A percentile compares a stretch with the other conserved stretches of the same genome.
Evolutionary conservation across 345 rosid genomes (phyloP).

Genomic region (Euphorbia pulcherrima): DNA sequence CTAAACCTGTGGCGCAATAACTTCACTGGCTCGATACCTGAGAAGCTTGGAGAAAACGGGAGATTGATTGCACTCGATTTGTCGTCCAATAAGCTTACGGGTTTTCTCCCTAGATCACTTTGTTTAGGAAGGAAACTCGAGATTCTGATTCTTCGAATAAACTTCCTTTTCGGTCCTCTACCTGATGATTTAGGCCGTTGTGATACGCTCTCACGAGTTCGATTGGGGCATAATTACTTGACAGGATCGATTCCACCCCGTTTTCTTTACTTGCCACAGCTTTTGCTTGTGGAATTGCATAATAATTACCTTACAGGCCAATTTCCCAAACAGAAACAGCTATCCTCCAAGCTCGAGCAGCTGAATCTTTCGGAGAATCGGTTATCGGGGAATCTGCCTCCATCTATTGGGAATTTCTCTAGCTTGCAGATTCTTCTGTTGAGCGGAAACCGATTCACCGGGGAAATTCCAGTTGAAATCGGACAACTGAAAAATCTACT

Average conservation of each 20-base stretch:
- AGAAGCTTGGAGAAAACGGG: slow-evolving; percentile 49
- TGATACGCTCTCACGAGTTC: slow-evolving; percentile 42
- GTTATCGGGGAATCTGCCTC: slow-evolving; percentile 47
- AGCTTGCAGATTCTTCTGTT: slow-evolving; percentile 47
- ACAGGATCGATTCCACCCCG: slow-evolving; percentile 57
- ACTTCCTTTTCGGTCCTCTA: slow-evolving; percentile 62
- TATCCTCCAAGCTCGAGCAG: slow-evolving; percentile 42
- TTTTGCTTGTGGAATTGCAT: slow-evolving; percentile 54
- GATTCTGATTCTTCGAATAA: slow-evolving; percentile 44
- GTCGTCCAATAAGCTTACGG: slow-evolving; percentile 73
- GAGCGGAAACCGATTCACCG: slow-evolving; percentile 51
- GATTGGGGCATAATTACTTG: slow-evolving; percentile 64
- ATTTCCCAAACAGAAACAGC: slow-evolving; percentile 35
- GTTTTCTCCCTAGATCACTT: slow-evolving; percentile 45
- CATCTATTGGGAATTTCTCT: slow-evolving; percentile 51
- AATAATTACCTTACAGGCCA: slow-evolving; percentile 51
- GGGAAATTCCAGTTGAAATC: slow-evolving; percentile 44
- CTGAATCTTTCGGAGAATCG: slow-evolving; percentile 56
- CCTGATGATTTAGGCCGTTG: slow-evolving; percentile 55
- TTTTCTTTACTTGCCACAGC: slow-evolving; percentile 58
- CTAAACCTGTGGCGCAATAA: slow-evolving; percentile 62
- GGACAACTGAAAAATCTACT: slow-evolving; percentile 43
- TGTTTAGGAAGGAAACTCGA: slow-evolving; percentile 43
- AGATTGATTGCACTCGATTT: slow-evolving; percentile 50
- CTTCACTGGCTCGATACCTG: slow-evolving; percentile 60